These are phyloP conservation scores for Penicillium sclerotiorum DNA, from an alignment of 2,329 filamentous ascomycete species.

Conservation along the genomic window DNA sequence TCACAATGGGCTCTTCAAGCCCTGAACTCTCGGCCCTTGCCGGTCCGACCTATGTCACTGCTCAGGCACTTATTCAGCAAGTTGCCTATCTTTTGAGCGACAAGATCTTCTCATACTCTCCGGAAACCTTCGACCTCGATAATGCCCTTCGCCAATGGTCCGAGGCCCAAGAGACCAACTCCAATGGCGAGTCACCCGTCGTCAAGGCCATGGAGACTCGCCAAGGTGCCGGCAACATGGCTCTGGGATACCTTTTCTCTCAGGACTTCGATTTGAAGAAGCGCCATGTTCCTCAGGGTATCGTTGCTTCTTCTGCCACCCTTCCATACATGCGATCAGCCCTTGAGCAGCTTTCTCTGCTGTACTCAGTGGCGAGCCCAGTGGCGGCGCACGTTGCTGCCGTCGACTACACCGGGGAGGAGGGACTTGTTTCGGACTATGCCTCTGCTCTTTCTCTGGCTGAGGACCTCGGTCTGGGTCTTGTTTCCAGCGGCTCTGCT, in stretches of 20 bases:
- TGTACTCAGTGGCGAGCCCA: constrained; percentile 90
- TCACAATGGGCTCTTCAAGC: constrained; percentile 37
- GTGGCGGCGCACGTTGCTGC: constrained; percentile 92
- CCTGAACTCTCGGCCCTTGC: constrained; percentile 63
- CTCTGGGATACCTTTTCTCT: constrained; percentile 96
- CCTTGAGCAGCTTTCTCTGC: constrained; percentile 85
- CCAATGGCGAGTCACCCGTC: constrained; percentile 75
- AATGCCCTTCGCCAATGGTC: constrained; percentile 79
- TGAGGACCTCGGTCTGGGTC: constrained; percentile 85
- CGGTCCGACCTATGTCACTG: constrained; percentile 89
- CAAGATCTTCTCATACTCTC: constrained; percentile 96
- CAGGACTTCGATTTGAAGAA: constrained; percentile 93
- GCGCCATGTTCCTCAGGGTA: constrained; percentile 85
- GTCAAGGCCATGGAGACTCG: constrained; percentile 84
- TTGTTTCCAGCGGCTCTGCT: constrained; percentile 81
- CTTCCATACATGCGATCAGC: constrained; percentile 78
- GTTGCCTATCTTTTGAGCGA: constrained; percentile 93
- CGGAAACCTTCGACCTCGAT: constrained; percentile 90
- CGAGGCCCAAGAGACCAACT: constrained; percentile 70
- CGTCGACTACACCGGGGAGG: constrained; percentile 73
- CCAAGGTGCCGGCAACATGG: constrained; percentile 84
- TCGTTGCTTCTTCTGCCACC: constrained; percentile 83
- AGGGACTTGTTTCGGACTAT: constrained; percentile 85
- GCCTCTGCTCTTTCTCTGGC: constrained; percentile 75
- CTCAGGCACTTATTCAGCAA: constrained; percentile 92